These are phyloP conservation scores for Cicer arietinum DNA, from an alignment of 306 rosid genomes.

Conservation along the genomic window DNA sequence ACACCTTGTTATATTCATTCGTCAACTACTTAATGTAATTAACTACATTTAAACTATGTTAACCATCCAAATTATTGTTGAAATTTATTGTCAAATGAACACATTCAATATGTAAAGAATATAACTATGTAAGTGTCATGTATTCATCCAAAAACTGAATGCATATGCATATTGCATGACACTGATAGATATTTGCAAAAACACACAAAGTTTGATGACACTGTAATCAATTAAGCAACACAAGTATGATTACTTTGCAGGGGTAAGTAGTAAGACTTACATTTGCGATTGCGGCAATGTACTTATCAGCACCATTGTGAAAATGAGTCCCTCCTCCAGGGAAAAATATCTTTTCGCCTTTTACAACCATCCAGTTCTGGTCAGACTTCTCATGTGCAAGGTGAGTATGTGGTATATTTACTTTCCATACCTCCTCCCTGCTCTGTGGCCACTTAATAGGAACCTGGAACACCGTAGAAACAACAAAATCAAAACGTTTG, in stretches of 20 bases:
- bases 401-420: slow-evolving; percentile 54
- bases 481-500: neutral
- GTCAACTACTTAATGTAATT: too few species aligned
- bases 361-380: slow-evolving; percentile 57
- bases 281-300: slow-evolving; percentile 54
- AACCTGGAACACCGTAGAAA: slow-evolving; percentile 41
- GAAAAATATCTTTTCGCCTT: slow-evolving; percentile 53
- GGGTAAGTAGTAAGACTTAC: slow-evolving; percentile 40
- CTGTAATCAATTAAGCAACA: neutral
- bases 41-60: too few species aligned
- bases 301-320: slow-evolving; percentile 53
- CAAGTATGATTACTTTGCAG: slow-evolving; percentile 3
- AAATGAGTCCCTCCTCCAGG: slow-evolving; percentile 57
- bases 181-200: slow-evolving; percentile 5
- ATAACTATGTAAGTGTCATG: neutral
- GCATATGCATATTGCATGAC: slow-evolving; percentile 23
- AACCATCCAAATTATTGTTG: too few species aligned
- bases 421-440: slow-evolving; percentile 58
- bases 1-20: too few species aligned
- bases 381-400: slow-evolving; percentile 57
- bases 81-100: too few species aligned
- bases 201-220: neutral
- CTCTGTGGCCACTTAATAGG: slow-evolving; percentile 55
- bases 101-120: neutral
- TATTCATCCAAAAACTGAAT: slow-evolving; percentile 9